phyloP scores from a whole-genome alignment of 257 asterid genomes.

The Forsythia viridissima region DNA sequence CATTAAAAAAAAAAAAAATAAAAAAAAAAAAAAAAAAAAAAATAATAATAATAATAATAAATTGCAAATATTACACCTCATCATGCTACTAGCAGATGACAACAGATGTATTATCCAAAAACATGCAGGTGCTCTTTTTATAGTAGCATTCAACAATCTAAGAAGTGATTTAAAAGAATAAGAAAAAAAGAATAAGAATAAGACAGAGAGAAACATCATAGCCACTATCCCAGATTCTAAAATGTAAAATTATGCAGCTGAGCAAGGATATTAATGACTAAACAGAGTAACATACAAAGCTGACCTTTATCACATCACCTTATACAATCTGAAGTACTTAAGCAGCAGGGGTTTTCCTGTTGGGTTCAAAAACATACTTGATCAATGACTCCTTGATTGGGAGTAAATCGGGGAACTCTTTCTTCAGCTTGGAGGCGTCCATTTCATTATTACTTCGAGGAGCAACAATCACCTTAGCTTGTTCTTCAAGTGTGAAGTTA shows the following conservation, averaged over 20 bases:
- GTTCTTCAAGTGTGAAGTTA: constrained; percentile 95
- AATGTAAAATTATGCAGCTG: constrained; percentile 4
- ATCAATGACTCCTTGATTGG: constrained; percentile 85
- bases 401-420: constrained; percentile 84
- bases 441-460: constrained; percentile 86
- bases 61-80: constrained; percentile 13
- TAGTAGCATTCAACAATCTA: background rate
- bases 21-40: too few relatives aligned
- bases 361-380: constrained; percentile 84
- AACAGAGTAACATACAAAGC: constrained; percentile 24
- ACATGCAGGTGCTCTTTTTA: background rate
- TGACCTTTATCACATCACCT: constrained; percentile 9
- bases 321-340: constrained; percentile 25
- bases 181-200: background rate
- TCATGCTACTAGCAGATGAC: too few relatives aligned
- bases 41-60: too few relatives aligned
- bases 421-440: constrained; percentile 87
- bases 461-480: constrained; percentile 94
- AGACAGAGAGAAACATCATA: constrained; percentile 11
- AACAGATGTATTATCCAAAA: too few relatives aligned
- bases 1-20: too few relatives aligned
- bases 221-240: constrained; percentile 20
- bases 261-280: constrained; percentile 22
- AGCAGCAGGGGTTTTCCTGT: constrained; percentile 61
- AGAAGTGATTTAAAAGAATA: background rate